Conservation (phyloP, 257 asterid genomes). For the Solanum sparsipilum region DNA sequence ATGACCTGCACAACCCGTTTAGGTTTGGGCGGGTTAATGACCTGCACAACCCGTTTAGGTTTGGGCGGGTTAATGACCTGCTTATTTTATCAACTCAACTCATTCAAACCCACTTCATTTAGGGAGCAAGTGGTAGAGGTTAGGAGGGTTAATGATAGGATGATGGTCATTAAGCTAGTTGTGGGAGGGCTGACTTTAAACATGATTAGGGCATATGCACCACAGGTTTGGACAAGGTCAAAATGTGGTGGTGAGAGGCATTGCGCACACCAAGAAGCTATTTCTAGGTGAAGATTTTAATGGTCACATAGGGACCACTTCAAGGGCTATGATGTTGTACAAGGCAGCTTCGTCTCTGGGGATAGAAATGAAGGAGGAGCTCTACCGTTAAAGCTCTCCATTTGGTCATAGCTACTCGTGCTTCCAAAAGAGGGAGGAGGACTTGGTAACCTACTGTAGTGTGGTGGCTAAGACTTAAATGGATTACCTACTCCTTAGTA, state of each 20-base stretch:
- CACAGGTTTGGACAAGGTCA: not conserved
- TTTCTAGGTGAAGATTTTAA: not conserved
- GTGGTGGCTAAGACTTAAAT: not conserved
- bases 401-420: not conserved
- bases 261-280: not conserved
- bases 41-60: not conserved
- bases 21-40: not conserved
- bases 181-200: not conserved
- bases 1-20: not conserved
- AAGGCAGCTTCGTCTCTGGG: not conserved
- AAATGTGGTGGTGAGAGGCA: not conserved
- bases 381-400: not conserved
- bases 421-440: not conserved
- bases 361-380: not conserved
- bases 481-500: not conserved
- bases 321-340: not conserved
- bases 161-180: not conserved
- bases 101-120: not conserved
- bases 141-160: not conserved
- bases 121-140: not conserved
- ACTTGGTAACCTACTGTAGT: not conserved
- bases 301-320: not conserved
- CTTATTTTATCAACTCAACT: not conserved
- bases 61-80: not conserved
- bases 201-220: not conserved